Conservation (phyloP, 2,329 filamentous ascomycete genomes). For the Fusarium nygamai region DNA sequence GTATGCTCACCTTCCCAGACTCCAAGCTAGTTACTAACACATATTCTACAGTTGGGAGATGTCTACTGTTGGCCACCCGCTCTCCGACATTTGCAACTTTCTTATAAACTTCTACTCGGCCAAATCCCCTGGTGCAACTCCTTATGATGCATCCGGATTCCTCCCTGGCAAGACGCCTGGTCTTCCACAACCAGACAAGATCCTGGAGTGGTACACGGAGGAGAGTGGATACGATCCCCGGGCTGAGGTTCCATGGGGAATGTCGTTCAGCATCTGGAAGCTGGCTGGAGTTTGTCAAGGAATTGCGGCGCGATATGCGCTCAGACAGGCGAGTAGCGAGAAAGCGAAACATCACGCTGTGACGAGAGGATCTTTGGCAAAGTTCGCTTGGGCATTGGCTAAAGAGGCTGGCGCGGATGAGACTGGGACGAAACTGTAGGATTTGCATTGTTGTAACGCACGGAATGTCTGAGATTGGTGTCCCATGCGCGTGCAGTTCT, state of each 20-base stretch:
- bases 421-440: conserved; percentile 43
- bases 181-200: conserved; percentile 58
- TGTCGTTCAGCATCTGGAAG: conserved; percentile 71
- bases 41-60: conserved; percentile 80
- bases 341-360: conserved; percentile 78
- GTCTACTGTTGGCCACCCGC: conserved; percentile 95
- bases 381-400: conserved; percentile 81
- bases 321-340: conserved; percentile 88
- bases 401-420: conserved; percentile 51
- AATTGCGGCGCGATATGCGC: conserved; percentile 87
- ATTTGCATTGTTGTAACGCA: not conserved
- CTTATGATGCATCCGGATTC: conserved; percentile 61
- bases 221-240: conserved; percentile 76
- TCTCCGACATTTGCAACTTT: conserved; percentile 90
- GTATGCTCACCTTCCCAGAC: conserved; percentile 53
- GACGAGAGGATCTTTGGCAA: conserved; percentile 76
- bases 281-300: conserved; percentile 78
- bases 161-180: conserved; percentile 71
- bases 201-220: conserved; percentile 54
- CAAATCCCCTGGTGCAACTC: conserved; percentile 34
- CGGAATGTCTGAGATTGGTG: not conserved
- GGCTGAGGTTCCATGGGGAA: conserved; percentile 68
- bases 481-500: not conserved
- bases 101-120: conserved; percentile 54
- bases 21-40: not conserved